Evolutionary conservation across 495 filamentous ascomycete species (phyloP), one percentile per base, ranked within the genome.

Genomic region (Penicillium steckii): DNA sequence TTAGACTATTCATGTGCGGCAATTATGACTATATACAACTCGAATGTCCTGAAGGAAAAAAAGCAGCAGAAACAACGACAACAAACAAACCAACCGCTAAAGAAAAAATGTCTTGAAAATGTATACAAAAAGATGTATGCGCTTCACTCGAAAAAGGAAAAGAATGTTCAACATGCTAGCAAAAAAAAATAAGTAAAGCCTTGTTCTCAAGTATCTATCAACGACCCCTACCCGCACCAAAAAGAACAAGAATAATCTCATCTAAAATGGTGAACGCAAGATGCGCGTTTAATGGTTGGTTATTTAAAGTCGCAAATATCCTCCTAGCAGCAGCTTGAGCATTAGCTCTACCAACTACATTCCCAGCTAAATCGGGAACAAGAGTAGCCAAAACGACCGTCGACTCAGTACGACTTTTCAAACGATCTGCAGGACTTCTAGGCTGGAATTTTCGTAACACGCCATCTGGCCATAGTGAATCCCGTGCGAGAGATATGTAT

Each of bases 291-390:
- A 83, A 56, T 3, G 73, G 70, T 23, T 67, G 67, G 47, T 94
- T 95, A 62, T 95, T 95, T 50, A 95, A 76, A 7, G 85, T 89
- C 6, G 87, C 90, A 68, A 90, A 90, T 38, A 93, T 80, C 42
- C 88, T 80, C 50, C 90, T 76, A 21, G 88, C 87, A 24, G 90
- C 90, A 42, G 83, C 88, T 67, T 93, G 88, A 13, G 90, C 90
- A 71, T 95, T 95, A 30, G 85, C 79, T 51, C 88, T 74, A 12
- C 90, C 90, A 10, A 95, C 90, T 12, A 95, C 90, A 64, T 86
- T 91, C 15, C 84, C 90, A 15, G 88, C 90, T 41, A 93, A 55
- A 49, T 83, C 90, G n/a, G 90, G 90, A 22, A 95, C 75, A 27
- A 95, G 78, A 19, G 87, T 90, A 10, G 88, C 88, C 29, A 95